Base-by-base conservation (phyloP, 805 yeast species). In the Metschnikowia henanensis region DNA sequence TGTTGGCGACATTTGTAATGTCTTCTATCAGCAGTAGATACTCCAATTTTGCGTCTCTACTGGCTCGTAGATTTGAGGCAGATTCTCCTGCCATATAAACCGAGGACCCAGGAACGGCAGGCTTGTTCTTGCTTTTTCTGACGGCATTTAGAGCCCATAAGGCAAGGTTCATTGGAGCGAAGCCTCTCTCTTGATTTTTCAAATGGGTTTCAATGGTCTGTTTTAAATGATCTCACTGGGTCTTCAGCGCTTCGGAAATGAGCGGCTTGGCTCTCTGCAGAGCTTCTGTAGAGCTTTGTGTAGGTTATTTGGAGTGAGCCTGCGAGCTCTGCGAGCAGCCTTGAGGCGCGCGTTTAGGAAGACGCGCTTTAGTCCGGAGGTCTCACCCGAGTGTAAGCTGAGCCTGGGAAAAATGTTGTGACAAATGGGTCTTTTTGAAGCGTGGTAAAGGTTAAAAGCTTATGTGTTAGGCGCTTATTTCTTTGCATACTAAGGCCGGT, bases 61-160 rank as follows among this genome's bases (percentile, higher is more conserved):
- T 65, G 13, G 66, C 61, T 43, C 59, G 56, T 57, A 75, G 59
- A 36, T 45, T 47, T 20, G 37, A 20, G 5, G 26, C 36, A 32
- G 52, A 43, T 52, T 77, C 80, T 38, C 60, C 60, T 26, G 75
- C 65, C 37, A 77, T 64, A 80, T 81, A 79, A 48, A 65, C 72
- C 10, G 79, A 73, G 2, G 81, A 62, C 6, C 83, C 84, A 1
- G 80, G 80, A 5, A 73, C 65, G n/a, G 59, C 49, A 25, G 58
- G 61, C 30, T 53, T 47, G 19, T 49, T 47, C 34, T 41, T 43
- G 43, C 51, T 50, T 22, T 57, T 58, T 43, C 56, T 57, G 41
- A 66, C 63, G 16, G 70, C 70, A 33, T 55, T 58, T 37, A 62
- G 51, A 29, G 67, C 71, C 72, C 72, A 67, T 41, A 61, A 56